phyloP scores from a whole-genome alignment of 257 asterid genomes.

The Ilex asprella region DNA sequence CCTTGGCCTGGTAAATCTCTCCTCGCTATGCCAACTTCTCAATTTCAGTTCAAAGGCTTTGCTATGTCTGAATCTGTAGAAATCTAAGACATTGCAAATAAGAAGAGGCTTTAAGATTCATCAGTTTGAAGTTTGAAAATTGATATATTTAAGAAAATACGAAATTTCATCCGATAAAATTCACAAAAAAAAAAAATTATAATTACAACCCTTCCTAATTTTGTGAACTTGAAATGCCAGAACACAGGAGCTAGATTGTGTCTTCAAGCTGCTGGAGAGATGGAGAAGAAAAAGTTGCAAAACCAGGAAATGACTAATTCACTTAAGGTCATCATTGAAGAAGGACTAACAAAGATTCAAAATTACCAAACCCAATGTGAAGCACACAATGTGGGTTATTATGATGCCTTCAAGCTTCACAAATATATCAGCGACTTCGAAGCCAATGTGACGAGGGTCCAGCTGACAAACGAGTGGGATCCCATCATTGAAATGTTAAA shows the following conservation, averaged over 20 bases:
- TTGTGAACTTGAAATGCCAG: conserved; percentile 28
- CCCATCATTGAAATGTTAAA: conserved; percentile 67
- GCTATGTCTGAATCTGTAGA: no score
- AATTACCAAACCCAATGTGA: conserved; percentile 65
- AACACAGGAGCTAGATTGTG: conserved; percentile 66
- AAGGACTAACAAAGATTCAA: conserved; percentile 44
- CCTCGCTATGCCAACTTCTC: not conserved
- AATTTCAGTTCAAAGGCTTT: not conserved
- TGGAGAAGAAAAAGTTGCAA: conserved; percentile 57
- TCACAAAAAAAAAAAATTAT: not conserved
- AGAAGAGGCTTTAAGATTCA: no score
- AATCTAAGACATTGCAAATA: no score
- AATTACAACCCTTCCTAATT: not conserved
- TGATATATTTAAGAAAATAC: no score
- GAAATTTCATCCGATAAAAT: no score
- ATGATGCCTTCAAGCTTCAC: conserved; percentile 74
- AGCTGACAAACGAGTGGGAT: conserved; percentile 73
- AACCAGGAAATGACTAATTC: conserved; percentile 53
- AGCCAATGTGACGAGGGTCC: conserved; percentile 56
- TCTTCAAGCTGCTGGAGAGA: conserved; percentile 79
- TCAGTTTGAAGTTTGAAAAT: no score
- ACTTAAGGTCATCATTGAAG: conserved; percentile 36
- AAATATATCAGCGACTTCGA: conserved; percentile 47
- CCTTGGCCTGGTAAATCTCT: conserved; percentile 60
- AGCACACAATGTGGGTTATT: conserved; percentile 64